These are phyloP conservation scores for Dryas integrifolia DNA, from an alignment of 331 rosid genomes.

Conservation along the genomic window DNA sequence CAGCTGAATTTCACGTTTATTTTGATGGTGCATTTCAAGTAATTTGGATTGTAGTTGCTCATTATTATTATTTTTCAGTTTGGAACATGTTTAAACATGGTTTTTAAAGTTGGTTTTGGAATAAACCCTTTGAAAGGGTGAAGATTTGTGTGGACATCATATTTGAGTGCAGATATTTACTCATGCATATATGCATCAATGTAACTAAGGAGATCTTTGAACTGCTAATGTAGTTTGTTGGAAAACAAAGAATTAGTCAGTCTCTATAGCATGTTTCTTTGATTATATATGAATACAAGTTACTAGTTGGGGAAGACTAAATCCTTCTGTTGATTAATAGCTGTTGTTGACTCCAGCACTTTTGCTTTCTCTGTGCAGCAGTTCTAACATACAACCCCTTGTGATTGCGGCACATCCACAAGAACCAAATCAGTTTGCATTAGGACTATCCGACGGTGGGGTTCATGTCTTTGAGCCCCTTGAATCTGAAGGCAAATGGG, in stretches of 20 bases:
- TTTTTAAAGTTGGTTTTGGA: background rate
- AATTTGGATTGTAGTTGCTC: background rate
- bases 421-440: conserved; percentile 79
- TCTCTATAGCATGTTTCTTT: background rate
- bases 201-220: background rate
- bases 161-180: background rate
- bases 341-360: conserved; percentile 1
- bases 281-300: no score
- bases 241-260: background rate
- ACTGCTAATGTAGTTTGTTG: background rate
- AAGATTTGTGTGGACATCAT: background rate
- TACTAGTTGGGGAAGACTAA: background rate
- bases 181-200: background rate
- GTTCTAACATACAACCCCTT: conserved; percentile 65
- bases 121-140: background rate
- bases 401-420: conserved; percentile 87
- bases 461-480: conserved; percentile 89
- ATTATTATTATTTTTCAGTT: background rate
- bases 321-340: conserved; percentile 1
- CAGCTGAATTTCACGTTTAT: background rate
- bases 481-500: conserved; percentile 92
- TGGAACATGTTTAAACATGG: background rate
- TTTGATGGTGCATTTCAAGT: background rate
- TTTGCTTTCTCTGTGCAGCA: conserved; percentile 29
- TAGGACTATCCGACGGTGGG: conserved; percentile 82